These are phyloP conservation scores for Lentinula sp. DNA, from an alignment of 768 basidiomycete genomes.

Conservation along the genomic window DNA sequence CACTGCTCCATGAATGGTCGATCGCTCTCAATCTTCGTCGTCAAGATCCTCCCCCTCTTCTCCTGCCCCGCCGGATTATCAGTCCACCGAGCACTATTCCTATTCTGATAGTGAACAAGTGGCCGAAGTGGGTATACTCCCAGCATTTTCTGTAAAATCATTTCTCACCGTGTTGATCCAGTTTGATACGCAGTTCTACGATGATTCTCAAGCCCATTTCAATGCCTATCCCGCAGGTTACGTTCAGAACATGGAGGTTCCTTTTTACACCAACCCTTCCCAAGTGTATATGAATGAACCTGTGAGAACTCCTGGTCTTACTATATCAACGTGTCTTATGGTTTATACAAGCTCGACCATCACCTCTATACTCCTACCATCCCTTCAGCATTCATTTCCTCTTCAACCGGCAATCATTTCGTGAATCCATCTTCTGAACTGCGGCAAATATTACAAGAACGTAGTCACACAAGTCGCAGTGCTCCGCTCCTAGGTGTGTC, in stretches of 20 bases:
- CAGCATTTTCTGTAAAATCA: not conserved
- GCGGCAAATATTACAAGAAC: slow-evolving; percentile 37
- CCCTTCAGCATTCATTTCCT: slow-evolving; percentile 45
- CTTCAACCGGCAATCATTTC: slow-evolving; percentile 56
- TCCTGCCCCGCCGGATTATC: slow-evolving; percentile 8
- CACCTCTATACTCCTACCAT: slow-evolving; percentile 82
- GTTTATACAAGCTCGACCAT: slow-evolving; percentile 67
- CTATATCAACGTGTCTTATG: slow-evolving; percentile 5
- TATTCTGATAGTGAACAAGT: slow-evolving; percentile 25
- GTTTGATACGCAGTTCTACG: slow-evolving; percentile 24
- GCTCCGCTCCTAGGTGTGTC: slow-evolving; percentile 28
- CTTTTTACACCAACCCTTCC: slow-evolving; percentile 35
- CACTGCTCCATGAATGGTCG: not conserved
- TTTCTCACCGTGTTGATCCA: slow-evolving; percentile 9
- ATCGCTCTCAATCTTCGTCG: not conserved
- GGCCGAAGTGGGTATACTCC: slow-evolving; percentile 19
- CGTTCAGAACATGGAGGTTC: slow-evolving; percentile 26
- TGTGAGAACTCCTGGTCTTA: slow-evolving; percentile 30
- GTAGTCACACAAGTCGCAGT: slow-evolving; percentile 65
- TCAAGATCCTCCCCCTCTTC: slow-evolving; percentile 11
- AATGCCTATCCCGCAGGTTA: slow-evolving; percentile 27
- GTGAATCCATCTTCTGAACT: slow-evolving; percentile 43
- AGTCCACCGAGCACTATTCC: slow-evolving; percentile 17
- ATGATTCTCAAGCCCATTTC: slow-evolving; percentile 22
- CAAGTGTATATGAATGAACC: slow-evolving; percentile 62